Evolutionary conservation across 768 basidiomycete genomes (phyloP), one percentile per base, ranked within the genome.

Genomic region (Amanita inopinata): DNA sequence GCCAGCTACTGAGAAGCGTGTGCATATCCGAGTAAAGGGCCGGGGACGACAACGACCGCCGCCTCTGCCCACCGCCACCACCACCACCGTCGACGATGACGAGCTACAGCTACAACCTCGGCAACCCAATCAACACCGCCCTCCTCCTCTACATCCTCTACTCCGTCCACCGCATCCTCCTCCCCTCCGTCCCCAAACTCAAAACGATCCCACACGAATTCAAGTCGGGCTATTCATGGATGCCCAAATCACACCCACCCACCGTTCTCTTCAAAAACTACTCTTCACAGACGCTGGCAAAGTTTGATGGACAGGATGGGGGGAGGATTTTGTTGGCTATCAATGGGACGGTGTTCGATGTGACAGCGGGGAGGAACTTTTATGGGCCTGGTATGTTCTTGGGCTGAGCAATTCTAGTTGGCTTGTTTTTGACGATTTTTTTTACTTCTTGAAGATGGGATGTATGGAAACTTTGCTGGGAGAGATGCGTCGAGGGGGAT

Each of bases 401-500:
- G 18, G 11, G 11, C 38, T 14, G 18, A 7, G 28, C 6, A 12
- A 14, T 19, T 17, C 24, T 33, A 22, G 15, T 43, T 30, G 4
- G 12, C 18, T 38, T 36, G 15, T 38, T 37, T 38, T 15, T 33
- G 33, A 17, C 4, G 7, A 6, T 28, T 15, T 25, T n/a, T 3
- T 18, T 38, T 34, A n/a, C n/a, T n/a, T n/a, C n/a, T n/a, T 31
- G 20, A 51, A 96, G 94, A 81, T 53, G 94, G 93, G 0, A 89
- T 92, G 76, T 97, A 97, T 56, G 92, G 90, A 22, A 94, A 93
- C 62, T 98, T 99, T 67, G 93, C 96, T 2, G 96, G 94, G 4
- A 65, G 93, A 37, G 94, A 99, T 63, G 94, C 94, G 1, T 93
- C 89, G 11, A 69, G 93, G 27, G 93, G 94, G 3, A 93, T 98